Evolutionary conservation across 2,329 filamentous ascomycete genomes (phyloP).

Genomic region (Endothia cerciana): DNA sequence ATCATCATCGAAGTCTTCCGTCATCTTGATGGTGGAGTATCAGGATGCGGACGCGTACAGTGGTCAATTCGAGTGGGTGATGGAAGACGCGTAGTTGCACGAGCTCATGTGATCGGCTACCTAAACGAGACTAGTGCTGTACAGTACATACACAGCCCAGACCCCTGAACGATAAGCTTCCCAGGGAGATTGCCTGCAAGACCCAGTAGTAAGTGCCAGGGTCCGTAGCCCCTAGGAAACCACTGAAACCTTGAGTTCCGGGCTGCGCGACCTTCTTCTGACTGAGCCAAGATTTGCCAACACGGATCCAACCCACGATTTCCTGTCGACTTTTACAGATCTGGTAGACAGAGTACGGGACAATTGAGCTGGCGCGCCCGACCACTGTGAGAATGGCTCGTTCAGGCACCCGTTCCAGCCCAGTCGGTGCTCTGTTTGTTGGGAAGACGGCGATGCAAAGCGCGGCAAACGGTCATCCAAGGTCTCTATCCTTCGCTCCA

Average conservation of each 20-base stretch:
- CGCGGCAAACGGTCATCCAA: background rate
- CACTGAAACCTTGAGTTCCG: background rate
- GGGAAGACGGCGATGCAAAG: no score
- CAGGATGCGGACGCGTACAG: background rate
- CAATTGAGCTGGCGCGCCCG: background rate
- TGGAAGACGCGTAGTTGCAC: background rate
- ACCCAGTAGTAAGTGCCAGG: background rate
- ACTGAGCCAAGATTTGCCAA: background rate
- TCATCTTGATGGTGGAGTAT: constrained; percentile 8
- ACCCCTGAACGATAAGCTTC: background rate
- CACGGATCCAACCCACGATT: background rate
- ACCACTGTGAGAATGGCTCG: background rate
- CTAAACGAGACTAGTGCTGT: no score
- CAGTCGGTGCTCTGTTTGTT: background rate
- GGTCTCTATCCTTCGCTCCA: background rate
- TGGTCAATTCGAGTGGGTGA: background rate
- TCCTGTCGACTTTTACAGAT: background rate
- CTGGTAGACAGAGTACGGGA: background rate
- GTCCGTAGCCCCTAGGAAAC: background rate
- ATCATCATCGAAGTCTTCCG: constrained; percentile 38
- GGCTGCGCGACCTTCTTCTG: no score
- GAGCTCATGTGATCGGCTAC: background rate
- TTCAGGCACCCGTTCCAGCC: background rate
- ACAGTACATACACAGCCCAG: background rate
- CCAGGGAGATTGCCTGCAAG: no score